Evolutionary conservation across 164 flowering plant species (phyloP).

Genomic region (Nelumbo lutea): DNA sequence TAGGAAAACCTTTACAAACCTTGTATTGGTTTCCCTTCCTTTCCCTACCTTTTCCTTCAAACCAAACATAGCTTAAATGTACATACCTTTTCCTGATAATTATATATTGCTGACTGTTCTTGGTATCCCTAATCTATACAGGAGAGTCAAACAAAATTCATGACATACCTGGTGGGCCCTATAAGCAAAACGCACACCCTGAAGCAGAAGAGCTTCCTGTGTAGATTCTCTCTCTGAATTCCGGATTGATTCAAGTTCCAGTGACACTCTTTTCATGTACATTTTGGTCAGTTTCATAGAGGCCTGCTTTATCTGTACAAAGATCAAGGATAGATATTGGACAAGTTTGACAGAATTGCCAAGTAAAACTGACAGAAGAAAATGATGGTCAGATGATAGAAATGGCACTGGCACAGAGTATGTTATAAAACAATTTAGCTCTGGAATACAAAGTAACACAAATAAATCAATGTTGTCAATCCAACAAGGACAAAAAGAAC

Average conservation of each 20-base stretch:
- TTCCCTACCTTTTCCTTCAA: too few species aligned
- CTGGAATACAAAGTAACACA: not conserved
- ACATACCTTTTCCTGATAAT: too few species aligned
- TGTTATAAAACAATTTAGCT: not conserved
- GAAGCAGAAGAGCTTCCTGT: conserved; percentile 60
- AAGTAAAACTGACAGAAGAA: not conserved
- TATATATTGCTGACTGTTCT: not conserved
- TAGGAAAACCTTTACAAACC: too few species aligned
- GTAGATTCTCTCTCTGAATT: conserved; percentile 44
- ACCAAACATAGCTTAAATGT: too few species aligned
- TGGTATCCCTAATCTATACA: not conserved
- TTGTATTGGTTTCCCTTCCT: too few species aligned
- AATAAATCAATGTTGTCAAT: not conserved
- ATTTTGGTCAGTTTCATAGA: conserved; percentile 52
- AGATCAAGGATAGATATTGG: not conserved
- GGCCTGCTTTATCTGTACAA: conserved; percentile 56
- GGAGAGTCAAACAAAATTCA: not conserved
- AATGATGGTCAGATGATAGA: not conserved
- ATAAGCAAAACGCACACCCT: conserved; percentile 63
- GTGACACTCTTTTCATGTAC: conserved; percentile 55
- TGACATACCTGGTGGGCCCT: conserved; percentile 59
- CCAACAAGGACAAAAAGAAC: too few species aligned
- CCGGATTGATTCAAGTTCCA: conserved; percentile 42
- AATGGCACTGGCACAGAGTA: not conserved
- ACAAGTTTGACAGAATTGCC: not conserved